Base-by-base conservation (phyloP, 495 filamentous ascomycete species). In the Xeromyces bisporus region DNA sequence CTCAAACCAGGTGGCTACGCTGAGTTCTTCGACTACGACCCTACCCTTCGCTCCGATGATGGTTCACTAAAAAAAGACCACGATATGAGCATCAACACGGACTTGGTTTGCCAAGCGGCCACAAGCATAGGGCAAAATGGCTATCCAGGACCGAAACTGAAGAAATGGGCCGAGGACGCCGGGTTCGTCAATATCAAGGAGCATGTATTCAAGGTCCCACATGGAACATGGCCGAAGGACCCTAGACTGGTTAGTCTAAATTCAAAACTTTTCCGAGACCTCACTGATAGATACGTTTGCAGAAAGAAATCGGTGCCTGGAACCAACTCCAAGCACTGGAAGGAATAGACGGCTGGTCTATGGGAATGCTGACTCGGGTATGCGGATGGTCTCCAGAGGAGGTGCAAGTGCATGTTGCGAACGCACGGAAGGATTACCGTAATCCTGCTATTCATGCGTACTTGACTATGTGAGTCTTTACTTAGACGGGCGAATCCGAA, bases 1-100 rank as follows among this genome's bases (percentile, higher is more conserved):
- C 40, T 62, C 1, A 47, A 49, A 11, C 56, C 58, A 0, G 56
- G 53, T 6, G 60, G 58, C 3, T 62, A 46, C 35, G 34, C 55
- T 20, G 60, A 65, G 37, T 42, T 58, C 7, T 39, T 48, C 29
- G 61, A 65, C 23, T 49, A 42, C 15, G 45, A 47, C 13, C 39
- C 52, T 13, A 40, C 38, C 0, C 43, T 46, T 1, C 48, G 39
- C 8, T 42, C 55, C 21, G 46, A 47, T 30, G 49, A 53, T 32
- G 42, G 36, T 1, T 6, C 13, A 37, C 2, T 63, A 64, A 2
- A 11, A 33, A 1, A 32, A 33, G 8, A 31, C 33, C 2, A 24
- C 32, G 64, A 64, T 31, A 64, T 55, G 18, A 66, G 57, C 26
- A 40, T 49, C 13, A 25, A 32, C 14, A 23, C 31, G 4, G 16